These are phyloP conservation scores for Zygoascus flipseniorum DNA, from an alignment of 805 yeast genomes.

Conservation along the genomic window DNA sequence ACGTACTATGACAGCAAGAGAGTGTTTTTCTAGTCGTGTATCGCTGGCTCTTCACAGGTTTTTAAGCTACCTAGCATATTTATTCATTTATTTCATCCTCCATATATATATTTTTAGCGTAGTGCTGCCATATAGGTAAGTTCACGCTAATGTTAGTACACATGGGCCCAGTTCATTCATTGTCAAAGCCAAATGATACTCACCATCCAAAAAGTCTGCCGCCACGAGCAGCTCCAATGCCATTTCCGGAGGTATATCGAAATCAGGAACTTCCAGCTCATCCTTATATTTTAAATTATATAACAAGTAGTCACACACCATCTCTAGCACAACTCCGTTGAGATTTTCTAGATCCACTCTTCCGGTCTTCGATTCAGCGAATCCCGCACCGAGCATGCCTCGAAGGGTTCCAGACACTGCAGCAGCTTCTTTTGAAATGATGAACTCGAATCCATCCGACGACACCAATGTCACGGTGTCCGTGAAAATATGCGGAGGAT, in stretches of 20 bases:
- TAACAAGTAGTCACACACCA: slow-evolving; percentile 77
- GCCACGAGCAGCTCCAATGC: slow-evolving; percentile 87
- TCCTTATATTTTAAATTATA: slow-evolving; percentile 60
- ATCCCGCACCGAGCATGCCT: slow-evolving; percentile 40
- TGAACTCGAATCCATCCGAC: slow-evolving; percentile 56
- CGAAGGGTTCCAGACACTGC: slow-evolving; percentile 56
- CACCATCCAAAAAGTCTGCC: slow-evolving; percentile 70
- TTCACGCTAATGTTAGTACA: background rate
- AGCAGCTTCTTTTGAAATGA: slow-evolving; percentile 67
- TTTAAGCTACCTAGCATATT: background rate
- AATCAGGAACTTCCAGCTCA: slow-evolving; percentile 63
- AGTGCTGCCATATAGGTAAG: background rate
- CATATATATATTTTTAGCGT: too few relatives aligned
- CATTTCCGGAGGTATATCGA: slow-evolving; percentile 87
- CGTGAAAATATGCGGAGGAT: background rate
- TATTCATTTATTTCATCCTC: background rate
- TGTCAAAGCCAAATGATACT: background rate
- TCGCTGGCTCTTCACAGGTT: background rate
- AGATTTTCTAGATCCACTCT: slow-evolving; percentile 52
- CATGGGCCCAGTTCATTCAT: background rate
- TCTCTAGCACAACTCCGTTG: slow-evolving; percentile 62
- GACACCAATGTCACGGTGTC: slow-evolving; percentile 59
- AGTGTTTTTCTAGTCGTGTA: slow-evolving; percentile 32
- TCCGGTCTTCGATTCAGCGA: slow-evolving; percentile 52
- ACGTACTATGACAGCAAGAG: slow-evolving; percentile 34